These are phyloP conservation scores for Scheffersomyces quercinus DNA, from an alignment of 1,139 yeast genomes.

Conservation along the genomic window DNA sequence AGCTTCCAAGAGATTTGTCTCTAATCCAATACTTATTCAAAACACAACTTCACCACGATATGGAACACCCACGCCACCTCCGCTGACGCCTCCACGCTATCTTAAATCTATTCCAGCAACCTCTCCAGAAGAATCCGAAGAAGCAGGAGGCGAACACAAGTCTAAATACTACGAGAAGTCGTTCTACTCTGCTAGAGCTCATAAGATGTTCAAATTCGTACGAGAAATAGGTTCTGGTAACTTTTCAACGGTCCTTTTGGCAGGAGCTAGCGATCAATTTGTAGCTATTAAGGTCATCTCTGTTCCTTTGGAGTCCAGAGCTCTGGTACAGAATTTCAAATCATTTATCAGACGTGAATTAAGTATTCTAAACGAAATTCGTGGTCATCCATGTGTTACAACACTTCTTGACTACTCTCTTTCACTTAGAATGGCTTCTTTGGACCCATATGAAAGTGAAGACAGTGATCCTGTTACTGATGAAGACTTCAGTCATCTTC, in stretches of 20 bases:
- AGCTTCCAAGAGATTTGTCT: slow-evolving; percentile 19
- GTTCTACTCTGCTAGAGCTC: slow-evolving; percentile 14
- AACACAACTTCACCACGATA: slow-evolving; percentile 1
- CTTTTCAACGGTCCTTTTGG: slow-evolving; percentile 58
- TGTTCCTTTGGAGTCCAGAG: slow-evolving; percentile 30
- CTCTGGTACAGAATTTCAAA: slow-evolving; percentile 47
- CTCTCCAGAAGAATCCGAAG: slow-evolving; percentile 10
- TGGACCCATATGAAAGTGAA: slow-evolving; percentile 14
- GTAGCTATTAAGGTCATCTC: slow-evolving; percentile 46
- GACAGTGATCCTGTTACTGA: slow-evolving; percentile 5
- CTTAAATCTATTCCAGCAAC: slow-evolving; percentile 10
- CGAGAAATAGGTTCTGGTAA: slow-evolving; percentile 56
- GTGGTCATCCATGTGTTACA: slow-evolving; percentile 43
- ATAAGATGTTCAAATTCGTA: slow-evolving; percentile 20
- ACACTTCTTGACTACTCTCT: slow-evolving; percentile 29
- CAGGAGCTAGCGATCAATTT: slow-evolving; percentile 22
- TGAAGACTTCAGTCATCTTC: slow-evolving; percentile 28
- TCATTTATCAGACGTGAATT: slow-evolving; percentile 76
- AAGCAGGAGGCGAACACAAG: slow-evolving; percentile 3
- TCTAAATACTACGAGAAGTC: slow-evolving; percentile 11
- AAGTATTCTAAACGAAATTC: slow-evolving; percentile 52
- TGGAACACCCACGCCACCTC: slow-evolving; percentile 2
- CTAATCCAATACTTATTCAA: slow-evolving; percentile 18
- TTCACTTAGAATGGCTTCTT: slow-evolving; percentile 2
- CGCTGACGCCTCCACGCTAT: slow-evolving; percentile 4